A percentile compares a stretch with the other conserved stretches of the same genome.
These are phyloP conservation scores for Prunella vulgaris DNA, from an alignment of 257 asterid species.

Conservation along the genomic window DNA sequence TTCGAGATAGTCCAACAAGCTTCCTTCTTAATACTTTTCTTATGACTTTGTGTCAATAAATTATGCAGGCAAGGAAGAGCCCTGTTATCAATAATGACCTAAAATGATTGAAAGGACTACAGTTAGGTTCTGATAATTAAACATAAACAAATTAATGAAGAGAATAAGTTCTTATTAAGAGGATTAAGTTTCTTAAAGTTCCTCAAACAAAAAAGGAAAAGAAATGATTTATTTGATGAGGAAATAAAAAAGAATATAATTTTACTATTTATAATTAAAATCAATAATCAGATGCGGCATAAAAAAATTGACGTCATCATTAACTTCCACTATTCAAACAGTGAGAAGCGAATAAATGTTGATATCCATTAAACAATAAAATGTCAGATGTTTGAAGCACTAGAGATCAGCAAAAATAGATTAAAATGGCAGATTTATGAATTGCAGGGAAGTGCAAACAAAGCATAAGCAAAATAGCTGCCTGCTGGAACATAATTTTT, in stretches of 20 bases:
- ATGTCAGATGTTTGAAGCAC: background rate
- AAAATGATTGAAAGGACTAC: slow-evolving; percentile 1
- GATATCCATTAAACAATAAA: background rate
- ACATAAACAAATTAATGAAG: background rate
- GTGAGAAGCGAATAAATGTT: background rate
- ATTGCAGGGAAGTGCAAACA: background rate
- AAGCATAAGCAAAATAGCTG: background rate
- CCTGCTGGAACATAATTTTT: background rate
- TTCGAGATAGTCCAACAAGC: slow-evolving; percentile 56
- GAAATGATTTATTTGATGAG: background rate
- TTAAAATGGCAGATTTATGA: background rate
- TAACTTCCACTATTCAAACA: background rate
- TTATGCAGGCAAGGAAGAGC: slow-evolving; percentile 44
- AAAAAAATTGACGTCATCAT: background rate
- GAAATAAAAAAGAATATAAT: background rate
- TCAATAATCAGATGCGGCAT: background rate
- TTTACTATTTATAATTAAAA: background rate
- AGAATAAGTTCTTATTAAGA: background rate
- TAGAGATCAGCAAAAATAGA: background rate
- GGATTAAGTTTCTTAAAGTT: background rate
- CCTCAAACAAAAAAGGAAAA: background rate
- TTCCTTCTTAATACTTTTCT: slow-evolving; percentile 52
- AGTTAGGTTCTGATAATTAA: background rate
- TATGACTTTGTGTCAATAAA: slow-evolving; percentile 43
- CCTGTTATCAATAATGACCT: slow-evolving; percentile 43